These are phyloP conservation scores for Tilletia horrida DNA, from an alignment of 1,284 basidiomycete genomes.

Conservation along the genomic window DNA sequence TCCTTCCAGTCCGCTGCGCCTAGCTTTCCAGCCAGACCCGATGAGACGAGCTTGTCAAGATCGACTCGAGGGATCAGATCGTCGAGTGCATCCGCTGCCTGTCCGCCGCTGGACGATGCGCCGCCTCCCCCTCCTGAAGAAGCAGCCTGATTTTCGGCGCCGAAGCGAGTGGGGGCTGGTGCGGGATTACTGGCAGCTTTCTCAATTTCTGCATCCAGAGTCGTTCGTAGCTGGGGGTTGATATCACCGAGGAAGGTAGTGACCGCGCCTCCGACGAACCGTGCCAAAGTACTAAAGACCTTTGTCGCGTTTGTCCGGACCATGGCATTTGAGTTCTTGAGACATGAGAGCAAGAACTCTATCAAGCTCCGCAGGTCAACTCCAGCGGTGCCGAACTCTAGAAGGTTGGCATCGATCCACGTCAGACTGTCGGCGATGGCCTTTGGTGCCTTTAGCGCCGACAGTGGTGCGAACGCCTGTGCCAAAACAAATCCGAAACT, in stretches of 20 bases:
- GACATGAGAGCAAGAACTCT: conserved; percentile 79
- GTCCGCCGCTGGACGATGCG: conserved; percentile 41
- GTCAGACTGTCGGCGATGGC: conserved; percentile 84
- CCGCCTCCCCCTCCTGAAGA: conserved; percentile 67
- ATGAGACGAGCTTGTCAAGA: conserved; percentile 78
- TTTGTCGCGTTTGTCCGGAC: conserved; percentile 95
- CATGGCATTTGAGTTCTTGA: conserved; percentile 89
- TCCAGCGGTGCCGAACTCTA: conserved; percentile 89
- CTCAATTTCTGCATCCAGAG: conserved; percentile 87
- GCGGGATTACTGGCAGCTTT: conserved; percentile 78
- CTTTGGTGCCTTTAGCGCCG: conserved; percentile 78
- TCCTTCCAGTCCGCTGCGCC: conserved; percentile 90
- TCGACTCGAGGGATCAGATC: conserved; percentile 94
- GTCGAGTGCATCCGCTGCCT: conserved; percentile 59
- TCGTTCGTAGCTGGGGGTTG: conserved; percentile 87
- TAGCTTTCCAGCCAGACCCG: conserved; percentile 80
- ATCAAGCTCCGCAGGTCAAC: conserved; percentile 79
- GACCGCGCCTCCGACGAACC: conserved; percentile 87
- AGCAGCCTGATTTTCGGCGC: conserved; percentile 24
- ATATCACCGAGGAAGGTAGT: conserved; percentile 88
- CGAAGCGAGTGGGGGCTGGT: conserved; percentile 67
- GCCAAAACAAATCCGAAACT: conserved; percentile 89
- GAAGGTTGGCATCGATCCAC: conserved; percentile 83
- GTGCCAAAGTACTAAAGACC: conserved; percentile 80
- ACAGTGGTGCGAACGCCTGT: conserved; percentile 61